Conservation (phyloP, 768 basidiomycete genomes). For the Nidula microcarpa region DNA sequence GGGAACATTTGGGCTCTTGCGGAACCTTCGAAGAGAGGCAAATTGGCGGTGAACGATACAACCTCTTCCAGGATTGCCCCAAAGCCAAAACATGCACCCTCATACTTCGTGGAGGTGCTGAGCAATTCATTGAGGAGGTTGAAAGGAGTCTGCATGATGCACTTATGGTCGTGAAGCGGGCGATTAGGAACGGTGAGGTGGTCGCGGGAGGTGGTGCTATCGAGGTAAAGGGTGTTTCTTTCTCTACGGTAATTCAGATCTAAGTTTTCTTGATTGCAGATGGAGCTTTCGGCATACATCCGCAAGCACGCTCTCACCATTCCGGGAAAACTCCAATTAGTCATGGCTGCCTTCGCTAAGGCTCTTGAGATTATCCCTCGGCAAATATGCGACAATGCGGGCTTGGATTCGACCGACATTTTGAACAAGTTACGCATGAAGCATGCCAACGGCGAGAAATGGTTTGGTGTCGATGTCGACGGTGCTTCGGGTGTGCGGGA, state of each 20-base stretch:
- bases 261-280: constrained; percentile 41
- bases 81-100: constrained; percentile 96
- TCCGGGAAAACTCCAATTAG: constrained; percentile 91
- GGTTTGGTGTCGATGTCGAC: constrained; percentile 96
- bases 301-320: constrained; percentile 89
- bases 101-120: constrained; percentile 91
- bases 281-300: constrained; percentile 95
- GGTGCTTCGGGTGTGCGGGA: constrained; percentile 84
- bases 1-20: constrained; percentile 92
- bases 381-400: constrained; percentile 98
- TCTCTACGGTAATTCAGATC: constrained; percentile 1
- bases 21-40: constrained; percentile 91
- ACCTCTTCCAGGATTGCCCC: constrained; percentile 90
- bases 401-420: constrained; percentile 95
- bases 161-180: constrained; percentile 99
- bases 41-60: constrained; percentile 95
- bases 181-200: constrained; percentile 91
- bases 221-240: constrained; percentile 53
- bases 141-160: constrained; percentile 97
- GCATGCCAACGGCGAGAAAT: constrained; percentile 83
- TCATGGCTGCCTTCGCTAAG: constrained; percentile 94
- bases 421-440: constrained; percentile 97
- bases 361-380: constrained; percentile 97
- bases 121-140: constrained; percentile 98
- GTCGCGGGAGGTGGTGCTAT: constrained; percentile 98